Evolutionary conservation across 495 filamentous ascomycete species (phyloP).

Genomic region (Aspergillus ellipticus): DNA sequence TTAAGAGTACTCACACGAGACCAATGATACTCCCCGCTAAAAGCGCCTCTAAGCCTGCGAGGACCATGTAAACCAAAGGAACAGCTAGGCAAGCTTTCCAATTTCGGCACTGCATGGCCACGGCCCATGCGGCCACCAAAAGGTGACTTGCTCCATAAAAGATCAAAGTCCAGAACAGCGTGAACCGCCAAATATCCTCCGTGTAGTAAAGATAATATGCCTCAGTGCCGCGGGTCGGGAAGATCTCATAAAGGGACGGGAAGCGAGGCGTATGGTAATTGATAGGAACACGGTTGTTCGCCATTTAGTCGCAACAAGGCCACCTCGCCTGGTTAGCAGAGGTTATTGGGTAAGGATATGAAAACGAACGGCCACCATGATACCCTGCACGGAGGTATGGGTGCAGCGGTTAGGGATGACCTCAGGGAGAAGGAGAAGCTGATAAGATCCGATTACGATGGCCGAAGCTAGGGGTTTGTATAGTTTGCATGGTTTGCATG

Average conservation of each 20-base stretch:
- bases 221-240: conserved; percentile 47
- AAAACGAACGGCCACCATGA: conserved; percentile 8
- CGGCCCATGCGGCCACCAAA: conserved; percentile 63
- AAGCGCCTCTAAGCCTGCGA: conserved; percentile 77
- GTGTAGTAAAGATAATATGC: conserved; percentile 72
- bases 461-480: too few relatives aligned
- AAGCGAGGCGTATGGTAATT: conserved; percentile 73
- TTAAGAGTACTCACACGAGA: conserved; percentile 62
- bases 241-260: conserved; percentile 83
- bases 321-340: conserved; percentile 7
- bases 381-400: background rate
- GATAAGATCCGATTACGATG: conserved; percentile 3
- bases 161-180: conserved; percentile 76
- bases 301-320: conserved; percentile 18
- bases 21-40: conserved; percentile 88
- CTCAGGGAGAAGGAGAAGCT: background rate
- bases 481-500: background rate
- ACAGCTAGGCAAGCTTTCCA: conserved; percentile 76
- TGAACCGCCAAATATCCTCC: conserved; percentile 86
- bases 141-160: conserved; percentile 44
- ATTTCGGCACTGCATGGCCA: conserved; percentile 63
- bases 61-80: conserved; percentile 67
- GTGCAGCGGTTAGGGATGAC: background rate
- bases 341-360: background rate
- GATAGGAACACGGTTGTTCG: conserved; percentile 52